Evolutionary conservation across 2,329 filamentous ascomycete species (phyloP), one percentile per base, ranked within the genome.

Genomic region (Dichotomopilus funicola): DNA sequence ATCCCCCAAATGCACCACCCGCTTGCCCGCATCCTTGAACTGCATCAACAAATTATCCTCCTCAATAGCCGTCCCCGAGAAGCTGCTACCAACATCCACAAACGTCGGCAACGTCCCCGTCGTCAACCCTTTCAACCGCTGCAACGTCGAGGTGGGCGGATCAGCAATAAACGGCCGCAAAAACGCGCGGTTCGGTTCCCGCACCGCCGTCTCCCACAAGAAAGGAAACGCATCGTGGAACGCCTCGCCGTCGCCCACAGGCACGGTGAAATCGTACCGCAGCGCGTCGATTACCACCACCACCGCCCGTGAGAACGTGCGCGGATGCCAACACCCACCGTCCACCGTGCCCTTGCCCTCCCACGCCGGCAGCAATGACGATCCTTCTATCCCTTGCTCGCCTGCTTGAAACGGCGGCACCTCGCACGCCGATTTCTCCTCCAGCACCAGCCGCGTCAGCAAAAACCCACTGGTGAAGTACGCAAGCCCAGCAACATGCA

Each of bases 391-490:
- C 8, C 34, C 19, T 4, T 34, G 8, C 1, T 13, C 5, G 1
- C 50, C 4, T 1, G 43, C 38, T 54, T 68, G 72, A 37, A 56
- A 56, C 12, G 94, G 92, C 49, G 88, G 83, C 43, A 76, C 71
- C 9, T 76, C 73, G 70, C 89, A 94, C 56, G 77, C 77, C 10
- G 89, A 91, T 68, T 86, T 87, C 65, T 90, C 82, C 60, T 90
- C 85, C 56, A 94, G 78, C 51, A 92, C 86, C 59, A 90, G 75
- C 56, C 94, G 83, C 54, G 92, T 96, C 61, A 99, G 81, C 60
- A 99, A 82, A 71, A 99, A 99, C 40, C 94, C 94, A 69, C 87
- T 91, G 33, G 90, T 95, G 73, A 99, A 99, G 68, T 96, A 87
- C 68, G 88, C 89, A 65, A 97, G 86, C 57, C 91, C 92, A 38